Evolutionary conservation across 495 filamentous ascomycete genomes (phyloP).

Genomic region (Aspergillus asperescens): DNA sequence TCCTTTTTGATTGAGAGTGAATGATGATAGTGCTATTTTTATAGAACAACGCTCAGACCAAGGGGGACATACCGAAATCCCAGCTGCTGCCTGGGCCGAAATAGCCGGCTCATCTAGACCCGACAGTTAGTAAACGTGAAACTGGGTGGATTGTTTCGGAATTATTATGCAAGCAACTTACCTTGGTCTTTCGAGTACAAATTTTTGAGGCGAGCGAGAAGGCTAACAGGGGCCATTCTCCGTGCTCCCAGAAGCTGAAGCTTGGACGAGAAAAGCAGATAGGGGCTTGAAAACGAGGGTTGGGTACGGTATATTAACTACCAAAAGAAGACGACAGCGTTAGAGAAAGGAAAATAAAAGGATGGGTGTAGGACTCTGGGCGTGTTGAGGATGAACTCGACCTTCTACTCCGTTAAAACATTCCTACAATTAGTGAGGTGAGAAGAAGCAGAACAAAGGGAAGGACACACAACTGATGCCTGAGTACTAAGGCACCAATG

Average conservation of each 20-base stretch:
- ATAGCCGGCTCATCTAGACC: slow-evolving; percentile 44
- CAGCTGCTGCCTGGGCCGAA: slow-evolving; percentile 41
- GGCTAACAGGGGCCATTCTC: slow-evolving; percentile 32
- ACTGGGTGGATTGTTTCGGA: neutral
- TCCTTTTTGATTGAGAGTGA: neutral
- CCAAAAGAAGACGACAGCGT: neutral
- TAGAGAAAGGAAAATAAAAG: neutral
- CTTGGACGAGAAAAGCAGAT: neutral
- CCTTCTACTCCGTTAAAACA: neutral
- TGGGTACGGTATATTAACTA: too few species aligned
- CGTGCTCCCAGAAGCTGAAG: neutral
- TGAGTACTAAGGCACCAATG: neutral
- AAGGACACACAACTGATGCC: neutral
- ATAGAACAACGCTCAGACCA: slow-evolving; percentile 12
- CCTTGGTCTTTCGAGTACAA: slow-evolving; percentile 36
- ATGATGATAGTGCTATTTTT: slow-evolving; percentile 14
- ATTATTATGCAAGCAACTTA: slow-evolving; percentile 15
- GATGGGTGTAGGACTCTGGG: neutral
- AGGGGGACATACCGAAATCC: slow-evolving; percentile 48
- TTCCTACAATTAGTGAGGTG: slow-evolving; percentile 1
- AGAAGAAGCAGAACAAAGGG: neutral
- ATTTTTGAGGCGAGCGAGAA: slow-evolving; percentile 34
- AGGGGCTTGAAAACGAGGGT: neutral
- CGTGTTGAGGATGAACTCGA: neutral
- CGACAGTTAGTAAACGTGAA: slow-evolving; percentile 9